Base-by-base conservation (phyloP, 345 rosid species). In the Dipteronia dyeriana region DNA sequence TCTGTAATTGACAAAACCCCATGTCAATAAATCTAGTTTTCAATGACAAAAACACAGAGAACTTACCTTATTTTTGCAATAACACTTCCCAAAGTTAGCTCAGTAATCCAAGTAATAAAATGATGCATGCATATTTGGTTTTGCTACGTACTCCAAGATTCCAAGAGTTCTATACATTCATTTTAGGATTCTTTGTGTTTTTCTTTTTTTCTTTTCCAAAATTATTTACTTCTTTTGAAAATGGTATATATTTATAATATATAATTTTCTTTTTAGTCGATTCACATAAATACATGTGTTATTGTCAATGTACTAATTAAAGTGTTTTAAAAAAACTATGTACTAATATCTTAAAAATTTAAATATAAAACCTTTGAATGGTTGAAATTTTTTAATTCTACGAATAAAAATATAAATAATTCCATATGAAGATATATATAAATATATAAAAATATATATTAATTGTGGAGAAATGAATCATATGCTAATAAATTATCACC, bases 41-140 rank as follows among this genome's bases (percentile, higher is more conserved):
- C 13, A 59, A 23, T 45, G 26, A 26, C 43, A 25, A 61, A 2
- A 59, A 0, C 63, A 63, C 67, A 23, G 49, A 4, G 31, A 70
- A 19, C 31, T 56, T 45, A 3, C 60, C 45, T 45, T 74, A 62
- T 63, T 51, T 62, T 62, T 45, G 76, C 14, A 26, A 19, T 19
- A 45, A 63, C 62, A 74, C 47, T 63, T 74, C 47, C 70, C 70
- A 63, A 26, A 17, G 45, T 19, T 63, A 59, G 41, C 56, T 61
- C 59, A 6, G 75, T 72, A 20, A 59, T 57, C 66, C 22, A 57
- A 41, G 34, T 11, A 61, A 59, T 11, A 61, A 59, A 17, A 25
- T 19, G 23, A 59, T 59, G 63, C 29, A 31, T 47, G 70, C 47
- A 74, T 26, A 45, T 39, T 49, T 63, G 3, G 60, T 45, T 47